These are phyloP conservation scores for Phytophthora rubi DNA, from an alignment of 352 stramenopile species.

Conservation along the genomic window DNA sequence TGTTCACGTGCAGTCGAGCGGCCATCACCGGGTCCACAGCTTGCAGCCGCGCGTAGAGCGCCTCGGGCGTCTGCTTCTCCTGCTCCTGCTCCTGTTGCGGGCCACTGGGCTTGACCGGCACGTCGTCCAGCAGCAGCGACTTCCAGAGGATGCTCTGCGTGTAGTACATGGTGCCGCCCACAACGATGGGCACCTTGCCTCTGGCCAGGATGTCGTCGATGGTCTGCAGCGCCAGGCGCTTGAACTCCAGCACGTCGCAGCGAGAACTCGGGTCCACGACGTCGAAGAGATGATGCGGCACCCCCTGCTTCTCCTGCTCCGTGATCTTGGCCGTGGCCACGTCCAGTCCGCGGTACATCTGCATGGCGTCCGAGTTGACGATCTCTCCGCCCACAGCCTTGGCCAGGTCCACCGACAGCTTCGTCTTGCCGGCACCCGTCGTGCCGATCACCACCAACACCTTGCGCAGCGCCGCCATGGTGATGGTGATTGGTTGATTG, in stretches of 20 bases:
- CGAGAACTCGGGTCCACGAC: conserved; percentile 78
- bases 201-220: conserved; percentile 88
- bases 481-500: conserved; percentile 7
- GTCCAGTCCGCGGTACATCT: conserved; percentile 91
- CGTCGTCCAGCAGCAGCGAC: conserved; percentile 84
- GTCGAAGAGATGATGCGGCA: conserved; percentile 92
- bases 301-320: conserved; percentile 81
- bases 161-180: conserved; percentile 94
- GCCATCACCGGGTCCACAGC: conserved; percentile 88
- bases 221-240: conserved; percentile 64
- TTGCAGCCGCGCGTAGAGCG: conserved; percentile 65
- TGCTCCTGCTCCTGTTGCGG: conserved; percentile 5
- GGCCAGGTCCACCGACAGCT: conserved; percentile 92
- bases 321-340: conserved; percentile 91
- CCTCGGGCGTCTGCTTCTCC: conserved; percentile 50
- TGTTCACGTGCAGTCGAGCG: conserved; percentile 80
- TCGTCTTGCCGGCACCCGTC: conserved; percentile 93
- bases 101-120: conserved; percentile 30
- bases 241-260: conserved; percentile 88
- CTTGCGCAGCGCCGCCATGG: conserved; percentile 62
- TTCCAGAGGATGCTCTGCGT: conserved; percentile 91
- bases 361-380: conserved; percentile 93
- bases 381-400: conserved; percentile 90
- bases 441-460: conserved; percentile 91
- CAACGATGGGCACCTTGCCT: conserved; percentile 92